phyloP scores from a whole-genome alignment of 208 protist genomes.

The Histomonas meleagridis region DNA sequence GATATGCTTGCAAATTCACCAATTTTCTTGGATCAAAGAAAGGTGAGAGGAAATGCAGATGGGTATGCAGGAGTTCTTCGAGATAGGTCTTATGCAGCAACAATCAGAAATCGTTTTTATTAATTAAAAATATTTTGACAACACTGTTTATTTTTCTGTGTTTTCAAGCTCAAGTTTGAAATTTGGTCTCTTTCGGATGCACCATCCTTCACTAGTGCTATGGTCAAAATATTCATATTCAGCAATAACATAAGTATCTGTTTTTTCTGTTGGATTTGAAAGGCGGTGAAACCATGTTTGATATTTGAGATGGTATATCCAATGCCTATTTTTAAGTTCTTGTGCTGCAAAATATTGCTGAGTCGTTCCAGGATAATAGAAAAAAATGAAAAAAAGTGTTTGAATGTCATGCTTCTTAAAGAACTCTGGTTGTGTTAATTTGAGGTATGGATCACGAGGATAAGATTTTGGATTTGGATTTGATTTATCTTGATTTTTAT shows the following conservation, averaged over 20 bases:
- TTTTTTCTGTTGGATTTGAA: constrained; percentile 2
- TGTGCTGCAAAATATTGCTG: constrained; percentile 13
- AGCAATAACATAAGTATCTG: not conserved
- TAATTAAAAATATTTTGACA: no score
- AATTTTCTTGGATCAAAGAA: not conserved
- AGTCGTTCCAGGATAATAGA: not conserved
- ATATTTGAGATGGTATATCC: constrained; percentile 19
- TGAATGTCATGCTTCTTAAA: constrained; percentile 20
- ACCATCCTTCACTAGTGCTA: not conserved
- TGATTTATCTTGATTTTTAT: not conserved
- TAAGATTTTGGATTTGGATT: not conserved
- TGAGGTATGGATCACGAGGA: not conserved
- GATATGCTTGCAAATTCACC: constrained; percentile 6
- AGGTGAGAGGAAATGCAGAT: not conserved
- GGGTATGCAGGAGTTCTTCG: constrained; percentile 4
- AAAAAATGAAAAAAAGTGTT: constrained; percentile 39
- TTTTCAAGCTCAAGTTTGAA: not conserved
- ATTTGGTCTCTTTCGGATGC: not conserved
- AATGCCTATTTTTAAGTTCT: not conserved
- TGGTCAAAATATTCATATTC: constrained; percentile 31
- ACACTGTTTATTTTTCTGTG: not conserved
- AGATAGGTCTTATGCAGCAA: not conserved
- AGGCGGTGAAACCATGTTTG: constrained; percentile 34
- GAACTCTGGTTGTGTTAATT: constrained; percentile 10
- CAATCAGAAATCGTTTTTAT: not conserved